phyloP scores from a whole-genome alignment of 2,329 filamentous ascomycete species.

The Diaporthe amygdali region DNA sequence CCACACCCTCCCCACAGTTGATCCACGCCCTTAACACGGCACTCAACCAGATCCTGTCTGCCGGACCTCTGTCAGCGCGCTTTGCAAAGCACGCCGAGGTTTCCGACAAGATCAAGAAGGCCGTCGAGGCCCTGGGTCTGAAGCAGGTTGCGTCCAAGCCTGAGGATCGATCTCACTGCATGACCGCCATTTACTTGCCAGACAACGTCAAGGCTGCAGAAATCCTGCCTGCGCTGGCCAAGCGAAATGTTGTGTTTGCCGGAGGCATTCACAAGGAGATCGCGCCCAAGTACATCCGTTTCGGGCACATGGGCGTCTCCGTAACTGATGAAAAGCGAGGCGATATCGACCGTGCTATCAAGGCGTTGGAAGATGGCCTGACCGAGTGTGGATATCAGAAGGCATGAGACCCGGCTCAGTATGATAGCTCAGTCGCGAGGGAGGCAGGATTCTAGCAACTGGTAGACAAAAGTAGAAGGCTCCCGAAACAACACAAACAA shows the following conservation, averaged over 20 bases:
- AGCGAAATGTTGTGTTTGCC: constrained; percentile 91
- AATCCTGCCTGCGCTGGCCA: constrained; percentile 81
- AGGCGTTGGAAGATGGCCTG: constrained; percentile 76
- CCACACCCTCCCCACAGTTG: constrained; percentile 92
- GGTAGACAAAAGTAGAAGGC: constrained; percentile 12
- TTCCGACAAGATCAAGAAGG: constrained; percentile 86
- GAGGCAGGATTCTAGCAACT: not conserved
- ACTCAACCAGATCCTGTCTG: constrained; percentile 82
- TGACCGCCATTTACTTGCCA: constrained; percentile 97
- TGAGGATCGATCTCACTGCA: constrained; percentile 92
- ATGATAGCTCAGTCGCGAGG: not conserved
- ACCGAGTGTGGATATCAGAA: constrained; percentile 73
- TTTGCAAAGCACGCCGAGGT: constrained; percentile 81
- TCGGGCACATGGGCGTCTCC: constrained; percentile 97
- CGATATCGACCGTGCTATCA: constrained; percentile 85
- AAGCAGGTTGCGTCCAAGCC: constrained; percentile 85
- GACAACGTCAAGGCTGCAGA: constrained; percentile 82
- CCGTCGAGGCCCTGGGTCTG: constrained; percentile 79
- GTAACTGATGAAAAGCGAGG: constrained; percentile 78
- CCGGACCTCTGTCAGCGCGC: constrained; percentile 74
- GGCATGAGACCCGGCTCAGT: constrained; percentile 34
- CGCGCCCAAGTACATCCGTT: constrained; percentile 89
- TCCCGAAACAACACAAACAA: not conserved
- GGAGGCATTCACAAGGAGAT: constrained; percentile 97
- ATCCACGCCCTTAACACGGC: constrained; percentile 91